These are phyloP conservation scores for Phytophthora colocasiae DNA, from an alignment of 352 stramenopile species.

Conservation along the genomic window DNA sequence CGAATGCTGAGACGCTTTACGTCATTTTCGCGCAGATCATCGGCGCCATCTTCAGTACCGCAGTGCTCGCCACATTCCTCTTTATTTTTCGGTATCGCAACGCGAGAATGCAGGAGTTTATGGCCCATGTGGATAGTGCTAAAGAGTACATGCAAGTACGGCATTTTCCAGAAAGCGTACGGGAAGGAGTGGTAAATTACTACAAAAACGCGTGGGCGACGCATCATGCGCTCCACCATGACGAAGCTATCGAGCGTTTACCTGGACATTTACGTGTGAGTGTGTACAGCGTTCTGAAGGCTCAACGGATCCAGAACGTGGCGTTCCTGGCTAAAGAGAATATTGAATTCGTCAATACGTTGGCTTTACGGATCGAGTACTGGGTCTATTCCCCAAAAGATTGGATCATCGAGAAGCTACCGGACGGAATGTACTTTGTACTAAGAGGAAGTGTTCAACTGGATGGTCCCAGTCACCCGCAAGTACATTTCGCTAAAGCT, in stretches of 20 bases:
- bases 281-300: conserved; percentile 61
- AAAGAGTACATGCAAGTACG: conserved; percentile 81
- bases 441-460: conserved; percentile 61
- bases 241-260: conserved; percentile 54
- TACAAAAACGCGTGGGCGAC: conserved; percentile 70
- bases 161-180: conserved; percentile 65
- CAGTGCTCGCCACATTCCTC: conserved; percentile 71
- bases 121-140: conserved; percentile 69
- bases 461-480: conserved; percentile 36
- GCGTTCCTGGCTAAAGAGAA: conserved; percentile 69
- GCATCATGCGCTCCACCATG: conserved; percentile 54
- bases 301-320: conserved; percentile 67
- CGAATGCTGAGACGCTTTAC: conserved; percentile 62
- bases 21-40: conserved; percentile 66
- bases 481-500: conserved; percentile 44
- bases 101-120: conserved; percentile 66
- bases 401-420: conserved; percentile 75
- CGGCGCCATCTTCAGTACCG: conserved; percentile 71
- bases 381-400: conserved; percentile 71
- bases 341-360: conserved; percentile 76
- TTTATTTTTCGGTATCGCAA: conserved; percentile 78
- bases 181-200: conserved; percentile 60
- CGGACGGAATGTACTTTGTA: conserved; percentile 75
- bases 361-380: conserved; percentile 56
- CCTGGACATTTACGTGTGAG: conserved; percentile 67